phyloP scores from a whole-genome alignment of 805 yeast genomes.

The Komagataella ulmi region DNA sequence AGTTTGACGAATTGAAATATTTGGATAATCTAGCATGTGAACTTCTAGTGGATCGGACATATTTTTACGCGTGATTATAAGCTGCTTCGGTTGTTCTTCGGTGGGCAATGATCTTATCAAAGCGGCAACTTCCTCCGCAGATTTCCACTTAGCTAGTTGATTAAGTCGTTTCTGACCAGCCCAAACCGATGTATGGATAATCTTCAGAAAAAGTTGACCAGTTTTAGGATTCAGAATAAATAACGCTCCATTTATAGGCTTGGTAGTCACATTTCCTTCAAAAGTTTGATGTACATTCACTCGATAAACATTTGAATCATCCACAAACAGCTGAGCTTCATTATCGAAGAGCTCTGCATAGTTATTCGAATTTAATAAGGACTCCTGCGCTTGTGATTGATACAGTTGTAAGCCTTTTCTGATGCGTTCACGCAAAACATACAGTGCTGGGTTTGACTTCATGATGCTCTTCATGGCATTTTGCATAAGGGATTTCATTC shows the following conservation, averaged over 20 bases:
- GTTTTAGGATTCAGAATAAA: slow-evolving; percentile 82
- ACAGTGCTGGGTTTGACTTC: slow-evolving; percentile 90
- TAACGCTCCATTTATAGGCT: slow-evolving; percentile 87
- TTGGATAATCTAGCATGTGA: slow-evolving; percentile 94
- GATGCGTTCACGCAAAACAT: slow-evolving; percentile 84
- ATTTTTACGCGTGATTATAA: slow-evolving; percentile 82
- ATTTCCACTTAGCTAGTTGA: slow-evolving; percentile 93
- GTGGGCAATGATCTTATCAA: slow-evolving; percentile 76
- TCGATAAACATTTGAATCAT: slow-evolving; percentile 89
- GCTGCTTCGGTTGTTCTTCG: slow-evolving; percentile 90
- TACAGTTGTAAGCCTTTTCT: slow-evolving; percentile 89
- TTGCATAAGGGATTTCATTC: slow-evolving; percentile 78
- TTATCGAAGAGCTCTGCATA: slow-evolving; percentile 81
- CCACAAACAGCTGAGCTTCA: slow-evolving; percentile 77
- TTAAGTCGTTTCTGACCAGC: slow-evolving; percentile 91
- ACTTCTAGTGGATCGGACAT: slow-evolving; percentile 92
- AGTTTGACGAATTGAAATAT: slow-evolving; percentile 76
- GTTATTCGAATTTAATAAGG: slow-evolving; percentile 77
- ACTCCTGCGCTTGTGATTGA: slow-evolving; percentile 88
- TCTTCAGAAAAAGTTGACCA: slow-evolving; percentile 80
- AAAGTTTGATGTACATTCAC: slow-evolving; percentile 84
- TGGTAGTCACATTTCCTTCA: slow-evolving; percentile 87
- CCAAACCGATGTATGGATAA: slow-evolving; percentile 92
- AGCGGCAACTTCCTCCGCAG: slow-evolving; percentile 96
- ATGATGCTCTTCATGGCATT: slow-evolving; percentile 87